Percentiles rank a stretch among this genome's conserved stretches.
These are phyloP conservation scores for Ulota crispa DNA, from an alignment of 225 moss, liverwort and hornwort species.

Conservation along the genomic window DNA sequence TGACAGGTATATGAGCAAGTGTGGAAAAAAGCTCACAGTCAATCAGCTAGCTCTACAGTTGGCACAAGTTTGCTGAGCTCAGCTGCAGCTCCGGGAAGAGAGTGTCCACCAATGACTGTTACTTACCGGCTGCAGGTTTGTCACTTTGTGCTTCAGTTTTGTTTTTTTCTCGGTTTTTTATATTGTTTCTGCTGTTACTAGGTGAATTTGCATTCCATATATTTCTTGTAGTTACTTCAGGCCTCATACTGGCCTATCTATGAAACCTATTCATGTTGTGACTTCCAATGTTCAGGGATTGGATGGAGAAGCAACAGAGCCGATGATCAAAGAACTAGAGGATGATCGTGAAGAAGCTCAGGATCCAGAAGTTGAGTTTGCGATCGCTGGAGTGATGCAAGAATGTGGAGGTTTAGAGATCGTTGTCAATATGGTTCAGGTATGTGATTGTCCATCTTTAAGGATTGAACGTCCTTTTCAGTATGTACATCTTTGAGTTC, in stretches of 20 bases:
- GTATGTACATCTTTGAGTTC: neutral
- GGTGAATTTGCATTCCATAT: neutral
- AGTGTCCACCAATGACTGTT: constrained; percentile 98
- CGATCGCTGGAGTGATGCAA: constrained; percentile 97
- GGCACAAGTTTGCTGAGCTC: constrained; percentile 77
- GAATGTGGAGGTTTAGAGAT: constrained; percentile 92
- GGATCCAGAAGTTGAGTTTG: constrained; percentile 98
- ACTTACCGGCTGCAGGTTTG: constrained; percentile 94
- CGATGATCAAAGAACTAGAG: constrained; percentile 98
- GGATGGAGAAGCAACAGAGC: constrained; percentile 99
- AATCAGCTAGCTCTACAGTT: constrained; percentile 62
- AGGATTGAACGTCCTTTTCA: constrained; percentile 1
- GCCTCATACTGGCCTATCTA: neutral
- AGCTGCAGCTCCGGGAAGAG: constrained; percentile 66
- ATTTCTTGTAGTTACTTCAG: constrained; percentile 4
- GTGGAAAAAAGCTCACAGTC: constrained; percentile 94
- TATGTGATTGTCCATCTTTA: constrained; percentile 23
- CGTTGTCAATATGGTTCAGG: constrained; percentile 97
- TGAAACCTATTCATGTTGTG: constrained; percentile 10
- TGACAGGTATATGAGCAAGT: constrained; percentile 94
- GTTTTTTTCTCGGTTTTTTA: neutral
- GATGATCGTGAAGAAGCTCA: constrained; percentile 98
- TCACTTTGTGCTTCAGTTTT: neutral
- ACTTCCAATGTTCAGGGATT: constrained; percentile 59
- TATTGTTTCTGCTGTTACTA: neutral